A percentile compares a stretch with the other conserved stretches of the same genome.
phyloP scores from a whole-genome alignment of 2,329 filamentous ascomycete species.

The Fusarium luffae region DNA sequence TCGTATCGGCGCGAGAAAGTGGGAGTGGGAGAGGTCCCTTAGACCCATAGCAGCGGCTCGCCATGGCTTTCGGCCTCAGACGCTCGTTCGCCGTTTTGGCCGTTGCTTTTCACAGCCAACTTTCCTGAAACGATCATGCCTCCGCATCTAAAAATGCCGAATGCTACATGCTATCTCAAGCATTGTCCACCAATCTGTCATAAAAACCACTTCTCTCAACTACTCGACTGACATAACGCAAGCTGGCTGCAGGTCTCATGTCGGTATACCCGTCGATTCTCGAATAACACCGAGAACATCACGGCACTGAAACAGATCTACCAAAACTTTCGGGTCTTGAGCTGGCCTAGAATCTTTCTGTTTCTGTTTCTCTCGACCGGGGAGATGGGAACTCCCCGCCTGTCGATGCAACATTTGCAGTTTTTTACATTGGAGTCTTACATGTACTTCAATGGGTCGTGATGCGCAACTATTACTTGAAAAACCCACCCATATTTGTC shows the following conservation, averaged over 20 bases:
- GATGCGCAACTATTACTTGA: conserved; percentile 9
- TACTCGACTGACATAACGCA: not conserved
- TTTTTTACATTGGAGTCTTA: not conserved
- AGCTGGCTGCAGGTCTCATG: conserved; percentile 7
- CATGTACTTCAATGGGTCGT: not conserved
- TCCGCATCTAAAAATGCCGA: not conserved
- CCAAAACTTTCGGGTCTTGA: not conserved
- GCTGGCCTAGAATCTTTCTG: not conserved
- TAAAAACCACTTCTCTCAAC: not conserved
- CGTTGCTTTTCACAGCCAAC: not conserved
- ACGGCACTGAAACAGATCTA: not conserved
- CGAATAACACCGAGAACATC: conserved; percentile 20
- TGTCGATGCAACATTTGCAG: not conserved
- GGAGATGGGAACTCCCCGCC: not conserved
- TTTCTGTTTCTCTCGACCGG: not conserved
- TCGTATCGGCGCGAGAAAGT: not conserved
- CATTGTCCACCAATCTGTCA: not conserved
- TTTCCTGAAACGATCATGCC: not conserved
- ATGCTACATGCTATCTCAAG: not conserved
- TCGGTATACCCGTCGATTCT: not conserved
- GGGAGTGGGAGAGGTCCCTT: not conserved
- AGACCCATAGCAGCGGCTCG: not conserved
- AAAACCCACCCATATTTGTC: not conserved
- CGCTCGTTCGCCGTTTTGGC: conserved; percentile 5
- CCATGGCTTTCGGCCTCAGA: conserved; percentile 1